phyloP scores from a whole-genome alignment of 139 green algal species.

The Micromonas pusilla region DNA sequence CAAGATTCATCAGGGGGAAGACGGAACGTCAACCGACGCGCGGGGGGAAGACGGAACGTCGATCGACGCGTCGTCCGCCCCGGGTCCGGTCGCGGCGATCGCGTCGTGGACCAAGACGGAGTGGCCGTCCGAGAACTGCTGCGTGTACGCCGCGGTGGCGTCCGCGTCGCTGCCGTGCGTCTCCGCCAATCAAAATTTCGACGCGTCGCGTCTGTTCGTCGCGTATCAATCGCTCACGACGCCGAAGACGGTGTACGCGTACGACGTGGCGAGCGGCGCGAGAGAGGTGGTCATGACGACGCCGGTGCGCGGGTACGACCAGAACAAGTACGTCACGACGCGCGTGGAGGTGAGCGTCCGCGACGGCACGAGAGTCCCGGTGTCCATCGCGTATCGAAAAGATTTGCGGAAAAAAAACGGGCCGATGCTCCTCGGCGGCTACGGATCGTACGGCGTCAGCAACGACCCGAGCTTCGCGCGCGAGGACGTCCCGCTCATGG shows the following conservation, averaged over 20 bases:
- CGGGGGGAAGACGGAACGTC: no score
- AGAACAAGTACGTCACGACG: constrained; percentile 54
- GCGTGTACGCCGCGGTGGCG: constrained; percentile 12
- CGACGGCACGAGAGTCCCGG: constrained; percentile 9
- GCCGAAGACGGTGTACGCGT: constrained; percentile 64
- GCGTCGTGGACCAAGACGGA: constrained; percentile 8
- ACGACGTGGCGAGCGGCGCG: constrained; percentile 59
- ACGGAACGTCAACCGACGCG: no score
- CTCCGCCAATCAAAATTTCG: constrained; percentile 22
- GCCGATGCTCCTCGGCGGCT: constrained; percentile 30
- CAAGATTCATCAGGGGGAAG: not conserved
- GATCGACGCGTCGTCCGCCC: no score
- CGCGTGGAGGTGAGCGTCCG: not conserved
- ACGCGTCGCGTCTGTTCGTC: constrained; percentile 40
- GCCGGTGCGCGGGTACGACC: constrained; percentile 73
- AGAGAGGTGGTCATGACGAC: constrained; percentile 64
- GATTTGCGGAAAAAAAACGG: not conserved
- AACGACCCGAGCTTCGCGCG: constrained; percentile 43
- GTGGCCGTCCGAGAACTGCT: constrained; percentile 2
- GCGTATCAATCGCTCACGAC: constrained; percentile 71
- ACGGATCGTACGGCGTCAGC: constrained; percentile 38
- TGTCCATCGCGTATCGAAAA: constrained; percentile 27
- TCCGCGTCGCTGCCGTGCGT: constrained; percentile 2
- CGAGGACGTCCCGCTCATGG: constrained; percentile 57
- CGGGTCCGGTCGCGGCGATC: not conserved